Conservation (phyloP, 495 filamentous ascomycete genomes). For the Mycothermus thermophilus region DNA sequence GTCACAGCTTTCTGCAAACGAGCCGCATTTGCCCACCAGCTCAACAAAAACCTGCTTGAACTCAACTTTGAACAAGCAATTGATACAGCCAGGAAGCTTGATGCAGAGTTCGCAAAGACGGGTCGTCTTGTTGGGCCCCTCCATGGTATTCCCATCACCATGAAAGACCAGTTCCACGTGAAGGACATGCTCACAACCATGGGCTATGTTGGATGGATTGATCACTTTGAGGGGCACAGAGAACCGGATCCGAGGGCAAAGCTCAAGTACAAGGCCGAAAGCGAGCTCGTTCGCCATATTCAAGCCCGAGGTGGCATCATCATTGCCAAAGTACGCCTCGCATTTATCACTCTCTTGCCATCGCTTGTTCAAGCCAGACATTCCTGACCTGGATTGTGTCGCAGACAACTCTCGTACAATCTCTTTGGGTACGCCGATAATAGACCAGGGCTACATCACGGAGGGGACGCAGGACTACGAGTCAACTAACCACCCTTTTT, state of each 20-base stretch:
- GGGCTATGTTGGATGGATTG: constrained; percentile 22
- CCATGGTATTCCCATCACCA: constrained; percentile 51
- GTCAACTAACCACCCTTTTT: constrained; percentile 33
- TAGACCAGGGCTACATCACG: too few relatives aligned
- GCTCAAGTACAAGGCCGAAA: too few relatives aligned
- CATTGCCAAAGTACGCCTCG: too few relatives aligned
- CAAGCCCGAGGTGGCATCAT: too few relatives aligned
- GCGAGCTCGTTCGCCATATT: too few relatives aligned
- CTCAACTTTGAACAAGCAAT: constrained; percentile 51
- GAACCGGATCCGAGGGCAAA: too few relatives aligned
- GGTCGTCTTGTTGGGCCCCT: constrained; percentile 44
- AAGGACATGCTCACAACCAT: constrained; percentile 37
- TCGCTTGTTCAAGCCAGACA: too few relatives aligned
- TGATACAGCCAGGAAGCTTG: constrained; percentile 42
- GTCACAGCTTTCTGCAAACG: constrained; percentile 31
- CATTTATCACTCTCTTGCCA: too few relatives aligned
- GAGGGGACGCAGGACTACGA: constrained; percentile 35
- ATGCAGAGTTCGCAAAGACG: constrained; percentile 33
- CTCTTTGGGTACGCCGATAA: too few relatives aligned
- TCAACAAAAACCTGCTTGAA: constrained; percentile 51
- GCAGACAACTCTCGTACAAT: too few relatives aligned
- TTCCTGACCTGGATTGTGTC: too few relatives aligned
- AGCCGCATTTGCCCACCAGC: constrained; percentile 47
- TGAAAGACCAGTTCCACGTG: constrained; percentile 57
- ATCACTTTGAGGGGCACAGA: too few relatives aligned